phyloP scores from a whole-genome alignment of 2,329 filamentous ascomycete genomes.

The Alternaria viburni region DNA sequence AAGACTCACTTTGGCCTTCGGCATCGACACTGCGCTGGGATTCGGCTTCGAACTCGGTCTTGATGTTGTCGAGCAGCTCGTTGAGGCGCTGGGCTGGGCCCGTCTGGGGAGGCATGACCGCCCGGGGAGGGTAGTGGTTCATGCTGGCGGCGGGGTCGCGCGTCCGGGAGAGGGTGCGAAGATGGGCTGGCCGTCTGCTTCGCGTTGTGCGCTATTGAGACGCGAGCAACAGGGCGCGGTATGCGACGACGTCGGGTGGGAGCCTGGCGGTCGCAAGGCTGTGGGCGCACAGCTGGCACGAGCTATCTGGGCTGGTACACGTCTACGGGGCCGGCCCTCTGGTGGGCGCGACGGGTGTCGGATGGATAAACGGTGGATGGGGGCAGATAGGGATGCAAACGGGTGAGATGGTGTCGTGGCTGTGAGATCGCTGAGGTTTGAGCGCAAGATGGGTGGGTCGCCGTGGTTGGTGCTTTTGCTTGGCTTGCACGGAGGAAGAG shows the following conservation, averaged over 20 bases:
- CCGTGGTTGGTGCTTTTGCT: constrained; percentile 14
- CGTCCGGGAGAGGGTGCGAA: neutral
- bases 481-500: constrained; percentile 15
- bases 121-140: constrained; percentile 77
- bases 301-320: constrained; percentile 9
- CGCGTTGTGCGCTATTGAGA: constrained; percentile 9
- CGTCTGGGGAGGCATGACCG: constrained; percentile 66
- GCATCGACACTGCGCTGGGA: constrained; percentile 82
- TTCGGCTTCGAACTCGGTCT: constrained; percentile 88
- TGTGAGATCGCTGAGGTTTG: constrained; percentile 21
- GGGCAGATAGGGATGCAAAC: constrained; percentile 4
- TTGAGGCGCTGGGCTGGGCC: constrained; percentile 78
- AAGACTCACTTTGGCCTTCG: constrained; percentile 88
- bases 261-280: constrained; percentile 24
- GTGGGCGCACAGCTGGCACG: constrained; percentile 23
- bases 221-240: constrained; percentile 10
- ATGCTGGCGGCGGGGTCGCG: constrained; percentile 56
- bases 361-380: constrained; percentile 24
- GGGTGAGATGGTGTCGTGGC: constrained; percentile 18
- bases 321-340: constrained; percentile 24
- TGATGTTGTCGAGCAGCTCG: constrained; percentile 89
- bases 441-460: constrained; percentile 25
- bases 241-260: constrained; percentile 24
- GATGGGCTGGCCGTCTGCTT: constrained; percentile 1
- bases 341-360: constrained; percentile 30